Evolutionary conservation across 371 early-diverging fungal species (phyloP).

Genomic region (Rhizopus stolonifer): DNA sequence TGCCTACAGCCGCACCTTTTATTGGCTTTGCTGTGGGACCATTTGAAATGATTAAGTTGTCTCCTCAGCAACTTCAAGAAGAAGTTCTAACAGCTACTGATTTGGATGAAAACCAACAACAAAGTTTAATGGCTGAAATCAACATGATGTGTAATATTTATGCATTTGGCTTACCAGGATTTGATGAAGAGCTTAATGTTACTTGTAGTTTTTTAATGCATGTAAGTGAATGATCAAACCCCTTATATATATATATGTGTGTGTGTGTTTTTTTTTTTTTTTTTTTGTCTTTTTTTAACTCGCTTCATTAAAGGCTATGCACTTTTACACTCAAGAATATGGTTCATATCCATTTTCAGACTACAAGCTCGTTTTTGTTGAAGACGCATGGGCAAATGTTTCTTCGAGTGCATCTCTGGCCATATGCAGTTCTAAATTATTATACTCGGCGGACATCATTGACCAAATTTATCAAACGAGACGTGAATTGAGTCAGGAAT

Average conservation of each 20-base stretch:
- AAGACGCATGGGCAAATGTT: constrained; percentile 67
- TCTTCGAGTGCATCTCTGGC: constrained; percentile 72
- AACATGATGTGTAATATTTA: constrained; percentile 64
- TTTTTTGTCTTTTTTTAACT: neutral
- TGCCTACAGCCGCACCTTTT: constrained; percentile 68
- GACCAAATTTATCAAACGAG: constrained; percentile 88
- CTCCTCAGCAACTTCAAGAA: constrained; percentile 45
- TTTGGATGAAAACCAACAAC: constrained; percentile 50
- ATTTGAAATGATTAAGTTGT: constrained; percentile 56
- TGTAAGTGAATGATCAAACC: constrained; percentile 48
- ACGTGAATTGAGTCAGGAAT: constrained; percentile 61
- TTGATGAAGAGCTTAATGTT: constrained; percentile 55
- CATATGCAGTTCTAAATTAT: constrained; percentile 64
- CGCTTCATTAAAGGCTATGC: constrained; percentile 59
- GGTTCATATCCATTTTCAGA: constrained; percentile 87
- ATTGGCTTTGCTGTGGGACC: constrained; percentile 81
- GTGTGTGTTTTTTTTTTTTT: too few species aligned
- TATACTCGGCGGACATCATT: constrained; percentile 74
- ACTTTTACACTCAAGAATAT: constrained; percentile 82
- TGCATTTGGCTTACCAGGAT: constrained; percentile 65
- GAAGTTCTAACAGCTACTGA: constrained; percentile 48
- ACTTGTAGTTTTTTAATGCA: constrained; percentile 69
- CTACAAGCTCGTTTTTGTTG: constrained; percentile 87
- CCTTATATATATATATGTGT: too few species aligned
- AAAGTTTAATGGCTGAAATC: constrained; percentile 44